Conservation (phyloP, 2,329 filamentous ascomycete genomes). For the Drechslerella stenobrocha region DNA sequence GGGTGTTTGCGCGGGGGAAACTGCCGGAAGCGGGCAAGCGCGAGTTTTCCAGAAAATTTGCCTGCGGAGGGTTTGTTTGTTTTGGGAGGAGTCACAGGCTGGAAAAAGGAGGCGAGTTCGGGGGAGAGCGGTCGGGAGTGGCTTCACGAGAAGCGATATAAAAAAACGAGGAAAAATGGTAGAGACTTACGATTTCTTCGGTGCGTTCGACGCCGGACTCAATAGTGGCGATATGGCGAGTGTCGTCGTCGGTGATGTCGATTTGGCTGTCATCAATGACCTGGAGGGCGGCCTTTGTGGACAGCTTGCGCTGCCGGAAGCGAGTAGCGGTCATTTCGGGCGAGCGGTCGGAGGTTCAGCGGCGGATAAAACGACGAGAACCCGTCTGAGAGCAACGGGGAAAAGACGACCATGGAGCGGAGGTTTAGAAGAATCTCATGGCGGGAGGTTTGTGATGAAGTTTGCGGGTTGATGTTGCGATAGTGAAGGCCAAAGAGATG, state of each 20-base stretch:
- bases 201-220: conserved; percentile 96
- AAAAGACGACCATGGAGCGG: conserved; percentile 69
- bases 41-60: conserved; percentile 5
- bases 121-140: conserved; percentile 25
- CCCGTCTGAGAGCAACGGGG: conserved; percentile 64
- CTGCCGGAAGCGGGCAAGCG: conserved; percentile 15
- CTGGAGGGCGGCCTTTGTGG: conserved; percentile 81
- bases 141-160: conserved; percentile 44
- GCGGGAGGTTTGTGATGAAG: conserved; percentile 63
- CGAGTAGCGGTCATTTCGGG: conserved; percentile 52
- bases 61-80: conserved; percentile 16
- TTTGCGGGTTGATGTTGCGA: conserved; percentile 59
- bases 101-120: not conserved
- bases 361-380: conserved; percentile 55
- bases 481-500: conserved; percentile 62
- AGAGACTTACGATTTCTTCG: conserved; percentile 86
- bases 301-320: conserved; percentile 79
- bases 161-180: conserved; percentile 53
- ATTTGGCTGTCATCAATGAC: conserved; percentile 89
- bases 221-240: conserved; percentile 79
- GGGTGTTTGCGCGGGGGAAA: conserved; percentile 26
- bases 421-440: conserved; percentile 62
- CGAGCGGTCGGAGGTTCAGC: conserved; percentile 52
- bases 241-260: conserved; percentile 81
- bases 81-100: conserved; percentile 38